phyloP scores from a whole-genome alignment of 176 grass and related monocot species.

The Neostapfia colusana region DNA sequence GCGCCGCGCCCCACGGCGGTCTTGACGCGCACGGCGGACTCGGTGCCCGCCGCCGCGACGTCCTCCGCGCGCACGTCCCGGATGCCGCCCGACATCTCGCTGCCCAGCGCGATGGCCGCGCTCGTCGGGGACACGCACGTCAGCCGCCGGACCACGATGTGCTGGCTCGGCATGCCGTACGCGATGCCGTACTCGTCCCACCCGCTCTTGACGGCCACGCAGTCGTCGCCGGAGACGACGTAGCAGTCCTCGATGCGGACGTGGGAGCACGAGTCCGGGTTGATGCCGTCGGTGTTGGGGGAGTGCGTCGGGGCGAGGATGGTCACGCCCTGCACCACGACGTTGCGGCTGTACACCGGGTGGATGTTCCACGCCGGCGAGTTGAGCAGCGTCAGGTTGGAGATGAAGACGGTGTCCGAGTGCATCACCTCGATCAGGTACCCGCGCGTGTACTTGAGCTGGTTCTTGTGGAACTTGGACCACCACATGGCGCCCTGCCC shows the following conservation, averaged over 20 bases:
- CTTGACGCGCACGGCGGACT: constrained; percentile 93
- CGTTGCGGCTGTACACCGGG: constrained; percentile 87
- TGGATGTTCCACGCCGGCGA: constrained; percentile 96
- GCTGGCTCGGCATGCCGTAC: constrained; percentile 79
- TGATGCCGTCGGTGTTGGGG: constrained; percentile 95
- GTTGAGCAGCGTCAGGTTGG: constrained; percentile 82
- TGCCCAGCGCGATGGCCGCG: constrained; percentile 82
- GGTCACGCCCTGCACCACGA: constrained; percentile 66
- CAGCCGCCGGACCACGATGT: constrained; percentile 62
- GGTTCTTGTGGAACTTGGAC: constrained; percentile 72
- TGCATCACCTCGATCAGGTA: constrained; percentile 89
- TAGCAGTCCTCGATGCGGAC: constrained; percentile 97
- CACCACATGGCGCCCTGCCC: constrained; percentile 86
- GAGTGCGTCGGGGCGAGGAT: constrained; percentile 76
- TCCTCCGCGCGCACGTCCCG: constrained; percentile 83
- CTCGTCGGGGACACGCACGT: constrained; percentile 91
- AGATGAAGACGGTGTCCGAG: constrained; percentile 61
- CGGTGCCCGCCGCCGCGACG: constrained; percentile 67
- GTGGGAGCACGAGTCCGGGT: constrained; percentile 89
- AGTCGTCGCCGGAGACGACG: constrained; percentile 93
- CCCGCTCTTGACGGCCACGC: constrained; percentile 91
- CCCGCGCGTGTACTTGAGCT: constrained; percentile 86
- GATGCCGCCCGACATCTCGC: constrained; percentile 98
- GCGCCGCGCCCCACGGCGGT: constrained; percentile 68
- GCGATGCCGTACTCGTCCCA: constrained; percentile 99